Base-by-base conservation (phyloP, 495 filamentous ascomycete species). In the Penicillium egyptiacum region DNA sequence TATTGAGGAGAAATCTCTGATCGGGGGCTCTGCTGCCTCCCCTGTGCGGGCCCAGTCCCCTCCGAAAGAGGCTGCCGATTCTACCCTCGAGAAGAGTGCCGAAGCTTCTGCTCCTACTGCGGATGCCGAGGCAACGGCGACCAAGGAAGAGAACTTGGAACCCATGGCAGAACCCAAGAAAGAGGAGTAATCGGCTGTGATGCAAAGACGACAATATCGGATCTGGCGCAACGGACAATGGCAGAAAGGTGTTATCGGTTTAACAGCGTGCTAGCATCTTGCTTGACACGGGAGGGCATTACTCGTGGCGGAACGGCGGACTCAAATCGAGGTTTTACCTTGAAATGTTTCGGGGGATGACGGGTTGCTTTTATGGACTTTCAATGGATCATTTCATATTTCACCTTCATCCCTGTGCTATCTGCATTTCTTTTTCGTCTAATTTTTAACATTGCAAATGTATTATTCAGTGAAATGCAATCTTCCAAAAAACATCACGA, bases 211-310 rank as follows among this genome's bases (percentile, higher is more conserved):
- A 59, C 53, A 64, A 57, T 60, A 60, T 61, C 55, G 55, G 53
- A 52, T 57, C 64, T 66, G 74, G 76, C 75, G 75, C 69, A 77
- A 72, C 48, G 69, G 73, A 65, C 62, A 65, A 70, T 61, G 68
- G 72, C 68, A 70, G 68, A 65, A 67, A 67, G 73, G 75, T 74
- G 72, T 76, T 78, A 65, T 72, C 57, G 65, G 71, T 62, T 68
- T 63, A 48, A 43, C 55, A 60, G 58, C 59, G 61, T 64, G 53
- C 58, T 64, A 57, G 59, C 54, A 66, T 72, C 53, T 42, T 54
- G 45, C 60, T 65, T 41, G 56, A 48, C 49, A 53, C 66, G 60
- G 57, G 62, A 57, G 61, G 49, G 51, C 42, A 44, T 55, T 64
- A 58, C 53, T 56, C 30, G 17, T 53, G 28, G 25, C 40, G 43